Base-by-base conservation (phyloP, 176 grass and related monocot genomes). In the Triticum timopheevii region DNA sequence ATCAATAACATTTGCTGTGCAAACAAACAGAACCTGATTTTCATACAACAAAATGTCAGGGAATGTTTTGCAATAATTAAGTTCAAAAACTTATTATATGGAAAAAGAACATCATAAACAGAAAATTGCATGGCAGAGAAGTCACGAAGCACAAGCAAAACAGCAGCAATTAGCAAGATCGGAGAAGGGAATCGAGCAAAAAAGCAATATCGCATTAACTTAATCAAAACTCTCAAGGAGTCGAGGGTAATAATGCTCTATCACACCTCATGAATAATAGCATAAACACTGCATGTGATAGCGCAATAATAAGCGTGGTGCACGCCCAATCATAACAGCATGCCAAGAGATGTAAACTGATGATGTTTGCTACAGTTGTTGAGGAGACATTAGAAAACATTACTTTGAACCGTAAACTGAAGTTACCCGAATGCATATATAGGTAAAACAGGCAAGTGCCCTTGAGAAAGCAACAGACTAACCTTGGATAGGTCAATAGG, bases 401-500 rank as follows among this genome's bases (percentile, higher is more conserved):
- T 50, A 19, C 72, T 75, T 75, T 72, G 62, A 66, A 89, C 59
- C 75, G 11, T 58, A 19, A 76, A 76, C 15, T 76, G 10, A 79
- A 78, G 13, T 82, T 56, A 89, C 65, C 49, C 36, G 22, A 56
- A 65, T 13, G 9, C 42, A 73, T 7, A 85, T 50, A 81, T 52
- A 35, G 25, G 33, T 20, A 77, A 66, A 86, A 72, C 33, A 69
- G n/a, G 9, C 33, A 77, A 69, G 28, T 24, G 47, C 7, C 24
- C 15, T 38, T 25, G 6, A 82, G 65, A 65, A 50, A 68, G 31
- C 15, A 83, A 88, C 73, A 52, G 50, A 22, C 71, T 82, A 71
- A 96, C 97, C 94, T 99, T 99, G 68, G 97, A 99, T 65, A 99
- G 89, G 68, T 99, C 97, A 89, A 99, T 96, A 84, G 97, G 97